phyloP scores from a whole-genome alignment of 2,329 filamentous ascomycete genomes.

The Cyphellophora europaea region DNA sequence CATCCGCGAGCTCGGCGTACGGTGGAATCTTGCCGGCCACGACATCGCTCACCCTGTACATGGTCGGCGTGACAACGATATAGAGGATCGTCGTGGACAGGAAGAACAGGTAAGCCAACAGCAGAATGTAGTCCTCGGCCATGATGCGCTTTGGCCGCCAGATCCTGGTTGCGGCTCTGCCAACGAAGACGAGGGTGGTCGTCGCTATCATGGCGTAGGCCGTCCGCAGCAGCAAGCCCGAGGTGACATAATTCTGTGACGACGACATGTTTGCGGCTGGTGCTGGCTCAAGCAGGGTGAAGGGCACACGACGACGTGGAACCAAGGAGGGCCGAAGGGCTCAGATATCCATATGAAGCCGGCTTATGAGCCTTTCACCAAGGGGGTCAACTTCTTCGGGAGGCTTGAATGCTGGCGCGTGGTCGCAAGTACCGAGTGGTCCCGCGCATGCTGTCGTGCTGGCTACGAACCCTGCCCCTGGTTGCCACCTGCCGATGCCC shows the following conservation, averaged over 20 bases:
- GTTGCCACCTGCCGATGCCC: too few species aligned
- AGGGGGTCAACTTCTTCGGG: too few species aligned
- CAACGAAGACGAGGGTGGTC: constrained; percentile 13
- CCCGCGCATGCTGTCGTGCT: too few species aligned
- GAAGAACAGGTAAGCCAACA: constrained; percentile 21
- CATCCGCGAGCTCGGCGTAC: constrained; percentile 23
- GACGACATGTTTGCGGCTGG: constrained; percentile 4
- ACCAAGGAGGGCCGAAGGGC: too few species aligned
- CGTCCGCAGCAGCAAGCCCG: constrained; percentile 4
- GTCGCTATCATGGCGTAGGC: constrained; percentile 15
- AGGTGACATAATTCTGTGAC: constrained; percentile 8
- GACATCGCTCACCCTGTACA: constrained; percentile 23
- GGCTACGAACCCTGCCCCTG: too few species aligned
- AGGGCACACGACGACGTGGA: not conserved
- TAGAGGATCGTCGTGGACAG: constrained; percentile 24
- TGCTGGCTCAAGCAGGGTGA: not conserved
- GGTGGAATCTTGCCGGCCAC: constrained; percentile 14
- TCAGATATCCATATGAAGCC: too few species aligned
- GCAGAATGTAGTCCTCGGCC: constrained; percentile 22
- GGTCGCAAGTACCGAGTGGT: too few species aligned
- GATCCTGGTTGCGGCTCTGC: constrained; percentile 12
- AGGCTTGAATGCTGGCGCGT: too few species aligned
- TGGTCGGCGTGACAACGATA: constrained; percentile 24
- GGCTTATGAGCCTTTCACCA: too few species aligned
- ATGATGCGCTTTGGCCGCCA: constrained; percentile 13